A percentile compares a stretch with the other conserved stretches of the same genome.
These are phyloP conservation scores for Monilinia vaccinii-corymbosi DNA, from an alignment of 2,329 filamentous ascomycete genomes.

Conservation along the genomic window DNA sequence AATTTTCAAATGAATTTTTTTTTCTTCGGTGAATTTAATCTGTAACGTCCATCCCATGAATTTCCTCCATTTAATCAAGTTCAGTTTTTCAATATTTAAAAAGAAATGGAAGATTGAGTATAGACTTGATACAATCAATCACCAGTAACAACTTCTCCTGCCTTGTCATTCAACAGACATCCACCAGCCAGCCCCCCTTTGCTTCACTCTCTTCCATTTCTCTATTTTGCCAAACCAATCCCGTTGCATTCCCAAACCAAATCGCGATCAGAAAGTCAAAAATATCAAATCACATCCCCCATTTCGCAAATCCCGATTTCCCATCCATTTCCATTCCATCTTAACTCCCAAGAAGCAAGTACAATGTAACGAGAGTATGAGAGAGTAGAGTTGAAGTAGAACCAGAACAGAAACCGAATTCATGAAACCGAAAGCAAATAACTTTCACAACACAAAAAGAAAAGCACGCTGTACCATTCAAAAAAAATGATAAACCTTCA, in stretches of 20 bases:
- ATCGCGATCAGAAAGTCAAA: background rate
- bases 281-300: background rate
- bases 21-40: background rate
- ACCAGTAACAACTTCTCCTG: background rate
- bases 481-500: constrained; percentile 1
- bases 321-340: background rate
- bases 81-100: background rate
- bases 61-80: background rate
- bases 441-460: background rate
- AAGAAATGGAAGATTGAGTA: background rate
- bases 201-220: background rate
- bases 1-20: background rate
- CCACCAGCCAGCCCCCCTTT: background rate
- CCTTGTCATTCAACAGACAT: background rate
- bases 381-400: constrained; percentile 2
- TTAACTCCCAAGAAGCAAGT: constrained; percentile 2
- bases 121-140: constrained; percentile 3
- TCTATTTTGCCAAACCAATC: background rate
- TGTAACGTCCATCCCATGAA: background rate
- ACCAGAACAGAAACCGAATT: background rate
- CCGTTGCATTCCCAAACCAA: constrained; percentile 1
- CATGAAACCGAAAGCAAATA: background rate
- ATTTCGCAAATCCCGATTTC: background rate
- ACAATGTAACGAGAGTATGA: background rate
- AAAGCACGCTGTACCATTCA: background rate